Conservation (phyloP, 2,329 filamentous ascomycete species). For the Colletotrichum coccodes region DNA sequence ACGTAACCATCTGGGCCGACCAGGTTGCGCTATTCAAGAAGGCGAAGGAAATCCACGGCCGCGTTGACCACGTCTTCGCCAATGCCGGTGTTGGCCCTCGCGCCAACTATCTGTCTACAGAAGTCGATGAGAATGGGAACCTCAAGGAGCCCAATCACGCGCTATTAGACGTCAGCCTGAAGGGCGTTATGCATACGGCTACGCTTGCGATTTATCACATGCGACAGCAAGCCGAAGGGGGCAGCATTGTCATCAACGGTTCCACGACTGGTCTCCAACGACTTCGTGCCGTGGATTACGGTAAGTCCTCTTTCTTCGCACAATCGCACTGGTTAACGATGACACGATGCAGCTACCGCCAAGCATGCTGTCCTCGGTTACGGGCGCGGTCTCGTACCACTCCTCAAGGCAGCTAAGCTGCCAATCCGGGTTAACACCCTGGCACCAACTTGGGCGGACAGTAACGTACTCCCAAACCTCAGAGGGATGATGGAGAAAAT, state of each 20-base stretch:
- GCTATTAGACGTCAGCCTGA: slow-evolving; percentile 61
- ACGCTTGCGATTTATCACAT: slow-evolving; percentile 61
- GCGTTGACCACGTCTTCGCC: slow-evolving; percentile 81
- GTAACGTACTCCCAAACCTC: slow-evolving; percentile 54
- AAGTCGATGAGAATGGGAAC: slow-evolving; percentile 60
- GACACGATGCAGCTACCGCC: slow-evolving; percentile 49
- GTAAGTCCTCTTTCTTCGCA: slow-evolving; percentile 38
- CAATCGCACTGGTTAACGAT: background rate
- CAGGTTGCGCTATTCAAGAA: slow-evolving; percentile 62
- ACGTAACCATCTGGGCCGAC: slow-evolving; percentile 61
- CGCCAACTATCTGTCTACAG: slow-evolving; percentile 55
- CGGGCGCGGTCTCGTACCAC: slow-evolving; percentile 55
- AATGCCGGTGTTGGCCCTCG: slow-evolving; percentile 65
- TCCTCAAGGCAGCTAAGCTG: slow-evolving; percentile 46
- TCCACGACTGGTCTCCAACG: slow-evolving; percentile 62
- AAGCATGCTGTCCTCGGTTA: slow-evolving; percentile 67
- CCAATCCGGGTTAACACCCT: slow-evolving; percentile 64
- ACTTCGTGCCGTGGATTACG: slow-evolving; percentile 61
- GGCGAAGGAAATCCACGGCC: slow-evolving; percentile 71
- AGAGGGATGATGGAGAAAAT: slow-evolving; percentile 48
- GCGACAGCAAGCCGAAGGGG: slow-evolving; percentile 55
- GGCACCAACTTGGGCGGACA: slow-evolving; percentile 25
- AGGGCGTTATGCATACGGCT: slow-evolving; percentile 59
- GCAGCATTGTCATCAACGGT: slow-evolving; percentile 64
- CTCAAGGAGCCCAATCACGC: slow-evolving; percentile 53